Conservation (phyloP, 192 early-diverging fungal species). For the Coemansia javaensis region DNA sequence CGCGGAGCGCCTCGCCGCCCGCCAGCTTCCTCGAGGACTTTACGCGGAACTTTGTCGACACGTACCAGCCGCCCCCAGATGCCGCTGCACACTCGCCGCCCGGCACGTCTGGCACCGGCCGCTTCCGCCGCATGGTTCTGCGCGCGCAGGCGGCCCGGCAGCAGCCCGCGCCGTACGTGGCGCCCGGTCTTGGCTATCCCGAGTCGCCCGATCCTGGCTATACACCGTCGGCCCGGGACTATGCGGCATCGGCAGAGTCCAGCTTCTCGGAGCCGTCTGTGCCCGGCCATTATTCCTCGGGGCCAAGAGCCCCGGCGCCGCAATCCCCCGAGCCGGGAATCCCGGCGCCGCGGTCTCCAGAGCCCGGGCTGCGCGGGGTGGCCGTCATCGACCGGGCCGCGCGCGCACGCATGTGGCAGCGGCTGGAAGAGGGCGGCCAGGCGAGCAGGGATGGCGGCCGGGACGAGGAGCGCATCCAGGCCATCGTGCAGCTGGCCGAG, state of each 20-base stretch:
- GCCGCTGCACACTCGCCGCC: neutral
- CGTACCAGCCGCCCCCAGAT: constrained; percentile 7
- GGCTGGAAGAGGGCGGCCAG: neutral
- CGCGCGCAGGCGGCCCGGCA: neutral
- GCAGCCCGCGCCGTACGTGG: neutral
- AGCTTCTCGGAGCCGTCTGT: too few species aligned
- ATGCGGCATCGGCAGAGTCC: too few species aligned
- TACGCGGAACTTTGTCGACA: constrained; percentile 35
- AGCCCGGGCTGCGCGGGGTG: neutral
- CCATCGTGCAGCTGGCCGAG: constrained; percentile 26
- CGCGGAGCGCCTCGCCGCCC: constrained; percentile 11
- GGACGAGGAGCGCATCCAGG: constrained; percentile 18
- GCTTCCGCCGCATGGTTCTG: neutral
- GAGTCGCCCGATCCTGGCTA: too few species aligned
- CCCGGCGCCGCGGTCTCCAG: too few species aligned
- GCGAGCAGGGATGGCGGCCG: neutral
- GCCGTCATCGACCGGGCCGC: constrained; percentile 16
- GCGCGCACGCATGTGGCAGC: constrained; percentile 19
- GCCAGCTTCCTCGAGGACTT: constrained; percentile 36
- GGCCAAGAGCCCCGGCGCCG: too few species aligned
- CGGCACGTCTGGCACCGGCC: neutral
- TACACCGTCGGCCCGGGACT: too few species aligned
- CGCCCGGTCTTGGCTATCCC: too few species aligned
- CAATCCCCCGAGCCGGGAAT: too few species aligned
- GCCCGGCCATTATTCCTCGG: too few species aligned